Conservation (phyloP, 352 stramenopile genomes). For the Phytophthora crassamura region DNA sequence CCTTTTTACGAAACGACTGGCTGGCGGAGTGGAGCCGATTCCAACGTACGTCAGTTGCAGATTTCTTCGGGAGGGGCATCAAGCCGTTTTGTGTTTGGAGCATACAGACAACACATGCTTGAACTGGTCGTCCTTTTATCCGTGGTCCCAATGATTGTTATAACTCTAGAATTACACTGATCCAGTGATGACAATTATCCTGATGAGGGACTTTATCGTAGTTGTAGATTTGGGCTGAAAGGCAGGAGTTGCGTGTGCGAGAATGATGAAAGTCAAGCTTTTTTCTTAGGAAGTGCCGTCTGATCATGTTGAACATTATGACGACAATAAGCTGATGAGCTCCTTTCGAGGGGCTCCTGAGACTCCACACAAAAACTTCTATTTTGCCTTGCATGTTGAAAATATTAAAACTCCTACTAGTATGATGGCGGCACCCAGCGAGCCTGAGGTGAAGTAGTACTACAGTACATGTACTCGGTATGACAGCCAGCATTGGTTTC, state of each 20-base stretch:
- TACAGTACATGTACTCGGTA: too few species aligned
- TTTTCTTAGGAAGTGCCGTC: constrained; percentile 77
- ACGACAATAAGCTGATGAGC: constrained; percentile 58
- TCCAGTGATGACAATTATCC: constrained; percentile 64
- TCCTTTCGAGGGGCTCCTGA: constrained; percentile 45
- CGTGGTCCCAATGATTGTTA: constrained; percentile 36
- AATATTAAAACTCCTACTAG: background rate
- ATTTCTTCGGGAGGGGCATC: background rate
- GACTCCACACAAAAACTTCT: constrained; percentile 45
- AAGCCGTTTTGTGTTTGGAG: background rate
- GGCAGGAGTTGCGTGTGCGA: constrained; percentile 30
- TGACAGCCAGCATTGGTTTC: background rate
- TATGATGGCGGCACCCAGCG: too few species aligned
- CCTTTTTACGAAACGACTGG: constrained; percentile 36
- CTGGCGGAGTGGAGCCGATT: constrained; percentile 2
- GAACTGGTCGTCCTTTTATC: background rate
- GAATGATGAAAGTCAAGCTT: constrained; percentile 75
- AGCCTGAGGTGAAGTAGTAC: too few species aligned
- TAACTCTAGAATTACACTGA: constrained; percentile 86
- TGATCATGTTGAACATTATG: constrained; percentile 82
- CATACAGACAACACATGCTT: background rate
- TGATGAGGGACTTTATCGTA: constrained; percentile 48
- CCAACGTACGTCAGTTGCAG: constrained; percentile 5
- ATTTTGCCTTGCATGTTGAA: constrained; percentile 4
- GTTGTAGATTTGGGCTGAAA: background rate